These are phyloP conservation scores for Penicillium sp. DNA, from an alignment of 2,329 filamentous ascomycete species.

Conservation along the genomic window DNA sequence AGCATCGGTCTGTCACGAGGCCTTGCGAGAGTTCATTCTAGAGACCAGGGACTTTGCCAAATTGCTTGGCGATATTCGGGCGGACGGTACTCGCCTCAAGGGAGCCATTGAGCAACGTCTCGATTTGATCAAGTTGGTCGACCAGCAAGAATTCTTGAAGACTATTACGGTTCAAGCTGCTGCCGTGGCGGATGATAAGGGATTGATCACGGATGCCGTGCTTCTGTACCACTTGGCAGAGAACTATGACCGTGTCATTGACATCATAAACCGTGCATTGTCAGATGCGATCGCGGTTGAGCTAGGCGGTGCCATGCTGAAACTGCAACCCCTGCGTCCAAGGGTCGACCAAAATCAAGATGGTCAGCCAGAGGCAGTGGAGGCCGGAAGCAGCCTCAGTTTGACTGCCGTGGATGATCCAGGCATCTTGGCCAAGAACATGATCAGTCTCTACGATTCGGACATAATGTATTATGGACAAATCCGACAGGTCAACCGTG, in stretches of 20 bases:
- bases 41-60: slow-evolving; percentile 95
- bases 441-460: slow-evolving; percentile 61
- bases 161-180: slow-evolving; percentile 93
- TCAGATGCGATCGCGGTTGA: slow-evolving; percentile 87
- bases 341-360: slow-evolving; percentile 45
- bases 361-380: slow-evolving; percentile 37
- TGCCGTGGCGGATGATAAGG: slow-evolving; percentile 89
- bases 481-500: slow-evolving; percentile 58
- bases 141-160: slow-evolving; percentile 80
- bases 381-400: slow-evolving; percentile 52
- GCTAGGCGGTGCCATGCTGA: slow-evolving; percentile 76
- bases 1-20: slow-evolving; percentile 82
- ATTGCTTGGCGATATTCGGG: slow-evolving; percentile 84
- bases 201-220: slow-evolving; percentile 88
- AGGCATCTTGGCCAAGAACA: slow-evolving; percentile 60
- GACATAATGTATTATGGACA: slow-evolving; percentile 62
- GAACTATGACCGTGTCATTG: slow-evolving; percentile 92
- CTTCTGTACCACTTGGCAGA: slow-evolving; percentile 91
- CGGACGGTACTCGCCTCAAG: slow-evolving; percentile 79
- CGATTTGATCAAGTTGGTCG: slow-evolving; percentile 73
- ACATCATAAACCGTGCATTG: slow-evolving; percentile 83
- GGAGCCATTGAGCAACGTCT: slow-evolving; percentile 87
- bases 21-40: slow-evolving; percentile 88
- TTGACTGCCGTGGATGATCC: slow-evolving; percentile 69
- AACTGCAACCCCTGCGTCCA: slow-evolving; percentile 77